Evolutionary conservation across 1,284 basidiomycete genomes (phyloP).

Genomic region (Austroboletus olivaceoglutinosus): DNA sequence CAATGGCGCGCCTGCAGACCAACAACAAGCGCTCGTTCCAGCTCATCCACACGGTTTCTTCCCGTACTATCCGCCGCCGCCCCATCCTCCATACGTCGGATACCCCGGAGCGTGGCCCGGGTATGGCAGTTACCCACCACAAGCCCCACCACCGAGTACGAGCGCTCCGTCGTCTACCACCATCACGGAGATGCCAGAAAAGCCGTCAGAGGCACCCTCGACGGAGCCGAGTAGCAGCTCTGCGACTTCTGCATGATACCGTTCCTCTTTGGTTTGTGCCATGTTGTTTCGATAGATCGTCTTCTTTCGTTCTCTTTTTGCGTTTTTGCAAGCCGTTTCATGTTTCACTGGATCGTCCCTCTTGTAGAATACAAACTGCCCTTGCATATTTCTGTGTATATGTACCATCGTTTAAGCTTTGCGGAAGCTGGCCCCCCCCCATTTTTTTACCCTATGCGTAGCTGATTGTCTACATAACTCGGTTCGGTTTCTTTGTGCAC

Average conservation of each 20-base stretch:
- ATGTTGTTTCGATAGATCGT: conserved; percentile 4
- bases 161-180: not conserved
- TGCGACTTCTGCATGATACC: not conserved
- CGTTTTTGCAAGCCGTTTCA: conserved; percentile 21
- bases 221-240: too few species aligned
- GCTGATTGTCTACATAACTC: too few species aligned
- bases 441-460: conserved; percentile 1
- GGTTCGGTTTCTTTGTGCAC: too few species aligned
- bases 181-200: too few species aligned
- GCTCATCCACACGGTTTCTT: conserved; percentile 21
- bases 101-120: conserved; percentile 17
- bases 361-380: too few species aligned
- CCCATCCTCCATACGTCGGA: conserved; percentile 19
- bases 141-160: too few species aligned
- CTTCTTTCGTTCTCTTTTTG: not conserved
- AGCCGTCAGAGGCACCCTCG: too few species aligned
- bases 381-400: conserved; percentile 24
- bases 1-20: conserved; percentile 20
- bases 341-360: too few species aligned
- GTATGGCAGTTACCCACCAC: too few species aligned
- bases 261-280: conserved; percentile 22
- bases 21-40: conserved; percentile 22
- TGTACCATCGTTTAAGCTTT: conserved; percentile 17
- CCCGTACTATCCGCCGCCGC: conserved; percentile 26
- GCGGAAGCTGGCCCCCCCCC: not conserved